A percentile compares a stretch with the other conserved stretches of the same genome.
phyloP scores from a whole-genome alignment of 768 basidiomycete genomes.

The Rubroboletus pulcherrimus region DNA sequence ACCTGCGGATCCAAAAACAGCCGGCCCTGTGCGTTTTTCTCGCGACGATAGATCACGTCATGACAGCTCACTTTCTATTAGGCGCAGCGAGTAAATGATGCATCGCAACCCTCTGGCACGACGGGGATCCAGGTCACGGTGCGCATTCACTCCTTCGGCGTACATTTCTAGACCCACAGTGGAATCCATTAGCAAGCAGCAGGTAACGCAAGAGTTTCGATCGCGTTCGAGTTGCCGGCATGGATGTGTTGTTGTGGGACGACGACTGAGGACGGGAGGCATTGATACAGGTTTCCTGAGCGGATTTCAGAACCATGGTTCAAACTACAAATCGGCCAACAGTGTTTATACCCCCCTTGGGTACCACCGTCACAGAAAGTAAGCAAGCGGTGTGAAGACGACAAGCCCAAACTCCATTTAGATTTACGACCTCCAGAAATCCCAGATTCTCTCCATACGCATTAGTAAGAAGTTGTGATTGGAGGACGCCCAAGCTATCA shows the following conservation, averaged over 20 bases:
- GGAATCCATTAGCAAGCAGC: background rate
- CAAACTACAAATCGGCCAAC: background rate
- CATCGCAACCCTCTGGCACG: background rate
- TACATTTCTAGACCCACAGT: too few species aligned
- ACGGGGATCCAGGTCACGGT: background rate
- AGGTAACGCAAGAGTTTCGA: background rate
- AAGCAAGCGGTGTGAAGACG: background rate
- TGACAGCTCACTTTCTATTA: background rate
- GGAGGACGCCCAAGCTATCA: background rate
- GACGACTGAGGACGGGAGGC: background rate
- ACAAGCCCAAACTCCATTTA: background rate
- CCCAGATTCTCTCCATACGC: too few species aligned
- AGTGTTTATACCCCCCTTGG: background rate
- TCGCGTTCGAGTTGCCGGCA: background rate
- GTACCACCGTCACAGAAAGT: background rate
- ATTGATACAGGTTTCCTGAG: background rate
- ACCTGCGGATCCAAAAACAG: background rate
- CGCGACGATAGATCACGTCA: too few species aligned
- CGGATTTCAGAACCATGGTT: background rate
- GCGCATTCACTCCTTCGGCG: too few species aligned
- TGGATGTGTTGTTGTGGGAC: background rate
- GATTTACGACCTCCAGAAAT: background rate
- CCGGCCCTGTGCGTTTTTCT: background rate
- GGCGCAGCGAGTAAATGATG: background rate
- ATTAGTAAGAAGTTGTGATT: too few species aligned